Percentiles rank a stretch among this genome's conserved stretches.
phyloP scores from a whole-genome alignment of 2,329 filamentous ascomycete species.

The Bipolaris bicolor region DNA sequence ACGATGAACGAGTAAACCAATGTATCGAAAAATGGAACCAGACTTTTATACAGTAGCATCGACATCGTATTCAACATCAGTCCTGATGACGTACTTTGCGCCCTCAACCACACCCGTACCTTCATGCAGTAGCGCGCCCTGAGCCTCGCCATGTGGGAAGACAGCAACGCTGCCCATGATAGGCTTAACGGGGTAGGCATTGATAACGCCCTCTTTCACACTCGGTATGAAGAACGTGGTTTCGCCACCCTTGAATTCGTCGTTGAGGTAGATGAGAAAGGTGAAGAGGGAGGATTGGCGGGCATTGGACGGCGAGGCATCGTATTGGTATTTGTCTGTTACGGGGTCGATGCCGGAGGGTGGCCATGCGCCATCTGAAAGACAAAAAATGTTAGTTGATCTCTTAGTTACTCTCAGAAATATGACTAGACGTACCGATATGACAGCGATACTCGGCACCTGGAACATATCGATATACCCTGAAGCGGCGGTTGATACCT shows the following conservation, averaged over 20 bases:
- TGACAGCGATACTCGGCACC: conserved; percentile 75
- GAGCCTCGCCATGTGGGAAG: conserved; percentile 72
- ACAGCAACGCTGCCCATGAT: conserved; percentile 72
- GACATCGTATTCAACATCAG: conserved; percentile 74
- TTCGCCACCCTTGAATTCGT: conserved; percentile 74
- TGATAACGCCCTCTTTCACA: conserved; percentile 67
- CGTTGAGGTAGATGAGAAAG: conserved; percentile 72
- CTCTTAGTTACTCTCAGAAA: neutral
- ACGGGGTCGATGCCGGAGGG: conserved; percentile 67
- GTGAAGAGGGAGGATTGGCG: conserved; percentile 73
- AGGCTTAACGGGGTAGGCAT: conserved; percentile 71
- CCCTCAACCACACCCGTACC: conserved; percentile 72
- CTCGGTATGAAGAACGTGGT: conserved; percentile 74
- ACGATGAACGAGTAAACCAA: neutral
- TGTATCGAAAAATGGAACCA: neutral
- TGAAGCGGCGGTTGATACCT: conserved; percentile 72
- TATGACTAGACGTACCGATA: conserved; percentile 53
- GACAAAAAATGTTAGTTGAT: conserved; percentile 2
- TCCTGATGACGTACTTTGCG: conserved; percentile 72
- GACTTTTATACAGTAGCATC: conserved; percentile 1
- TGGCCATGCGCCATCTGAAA: conserved; percentile 70
- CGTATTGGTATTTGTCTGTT: conserved; percentile 67
- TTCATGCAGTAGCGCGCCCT: conserved; percentile 70
- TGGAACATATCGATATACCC: conserved; percentile 74
- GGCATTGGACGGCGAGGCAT: conserved; percentile 63